Percentiles rank a stretch among this genome's conserved stretches.
phyloP scores from a whole-genome alignment of 805 yeast genomes.

The Yarrowia sp. region DNA sequence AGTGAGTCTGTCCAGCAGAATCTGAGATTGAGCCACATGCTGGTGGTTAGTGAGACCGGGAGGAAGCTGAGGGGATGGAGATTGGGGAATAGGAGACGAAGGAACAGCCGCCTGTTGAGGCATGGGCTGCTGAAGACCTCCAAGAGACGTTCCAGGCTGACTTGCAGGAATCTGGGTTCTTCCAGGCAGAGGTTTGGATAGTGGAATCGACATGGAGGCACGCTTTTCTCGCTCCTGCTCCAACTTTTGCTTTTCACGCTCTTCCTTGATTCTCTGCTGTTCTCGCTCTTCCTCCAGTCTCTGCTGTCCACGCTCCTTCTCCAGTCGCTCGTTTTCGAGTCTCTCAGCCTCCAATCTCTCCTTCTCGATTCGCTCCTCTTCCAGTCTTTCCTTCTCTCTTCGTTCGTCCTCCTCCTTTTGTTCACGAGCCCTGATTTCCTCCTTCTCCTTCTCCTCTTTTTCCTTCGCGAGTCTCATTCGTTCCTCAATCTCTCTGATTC shows the following conservation, averaged over 20 bases:
- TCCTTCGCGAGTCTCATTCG: constrained; percentile 28
- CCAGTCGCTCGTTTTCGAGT: not conserved
- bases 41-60: constrained; percentile 10
- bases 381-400: constrained; percentile 8
- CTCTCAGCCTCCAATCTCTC: constrained; percentile 6
- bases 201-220: constrained; percentile 12
- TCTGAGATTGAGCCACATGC: constrained; percentile 21
- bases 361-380: constrained; percentile 5
- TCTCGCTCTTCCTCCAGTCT: constrained; percentile 13
- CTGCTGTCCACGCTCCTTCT: not conserved
- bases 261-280: not conserved
- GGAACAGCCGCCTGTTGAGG: not conserved
- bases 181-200: constrained; percentile 12
- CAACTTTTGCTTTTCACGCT: not conserved
- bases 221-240: constrained; percentile 21
- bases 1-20: constrained; percentile 35
- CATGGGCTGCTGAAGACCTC: constrained; percentile 12
- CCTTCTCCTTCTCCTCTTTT: constrained; percentile 13
- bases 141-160: constrained; percentile 27
- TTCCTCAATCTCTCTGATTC: constrained; percentile 42
- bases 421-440: not conserved
- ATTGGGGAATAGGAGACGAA: not conserved
- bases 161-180: constrained; percentile 7
- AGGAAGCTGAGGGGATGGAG: not conserved
- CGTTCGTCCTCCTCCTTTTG: constrained; percentile 7